Base-by-base conservation (phyloP, 805 yeast genomes). In the Myxozyma udenii region DNA sequence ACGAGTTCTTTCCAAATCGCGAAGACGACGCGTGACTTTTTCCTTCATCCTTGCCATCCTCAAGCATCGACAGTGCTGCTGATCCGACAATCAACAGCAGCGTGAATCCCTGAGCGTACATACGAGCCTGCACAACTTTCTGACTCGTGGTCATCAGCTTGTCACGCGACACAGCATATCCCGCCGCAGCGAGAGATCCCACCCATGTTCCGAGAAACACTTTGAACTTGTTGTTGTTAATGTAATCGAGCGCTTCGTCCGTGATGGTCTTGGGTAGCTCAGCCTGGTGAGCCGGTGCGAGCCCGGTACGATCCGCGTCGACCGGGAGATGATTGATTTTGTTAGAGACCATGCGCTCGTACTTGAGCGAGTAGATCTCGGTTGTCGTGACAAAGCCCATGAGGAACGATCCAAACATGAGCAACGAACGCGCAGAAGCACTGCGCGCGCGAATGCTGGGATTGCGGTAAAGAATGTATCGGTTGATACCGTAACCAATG, bases 71-170 rank as follows among this genome's bases (percentile, higher is more conserved):
- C 4, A 55, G 44, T 4, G 58, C 60, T n/a, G 87, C 77, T 0
- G 93, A 80, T 24, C 83, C 88, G 49, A 87, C 70, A 59, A 87
- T 71, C 55, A 87, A 71, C 11, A 78, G 77, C 47, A 87, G 88
- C 1, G 95, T 85, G 52, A 86, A 71, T 60, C 85, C 87, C 69
- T 87, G 95, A 5, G 95, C 95, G 67, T 87, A 87, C 86, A 87
- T 87, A 78, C 95, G 81, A 24, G 95, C 95, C 66, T 84, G 89
- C 28, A 85, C 93, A 45, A 85, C 80, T 67, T 85, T 87, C 71
- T 87, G 95, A 4, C 93, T 70, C 58, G 75, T 77, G 49, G 87
- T 78, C 84, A 87, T 78, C 66, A 81, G 72, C 58, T 81, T 83
- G 67, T 87, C 95, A 61, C 77, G 78, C 71, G 85, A 82, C 46